These are phyloP conservation scores for Ajuga chamaepitys DNA, from an alignment of 257 asterid genomes.

Conservation along the genomic window DNA sequence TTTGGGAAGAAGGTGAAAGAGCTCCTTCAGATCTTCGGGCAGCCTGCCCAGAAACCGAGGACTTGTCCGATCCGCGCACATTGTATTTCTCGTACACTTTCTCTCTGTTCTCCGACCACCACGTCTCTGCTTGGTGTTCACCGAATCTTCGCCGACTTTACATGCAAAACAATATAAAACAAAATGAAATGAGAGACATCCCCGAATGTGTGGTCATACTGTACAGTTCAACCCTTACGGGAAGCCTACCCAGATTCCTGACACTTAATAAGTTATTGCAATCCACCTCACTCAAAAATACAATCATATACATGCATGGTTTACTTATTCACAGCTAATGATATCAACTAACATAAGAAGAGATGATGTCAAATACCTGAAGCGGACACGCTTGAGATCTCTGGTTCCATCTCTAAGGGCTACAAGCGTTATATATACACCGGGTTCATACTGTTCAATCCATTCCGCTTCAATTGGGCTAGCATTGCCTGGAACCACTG, in stretches of 20 bases:
- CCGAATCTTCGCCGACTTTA: slow-evolving; percentile 92
- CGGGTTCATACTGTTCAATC: slow-evolving; percentile 90
- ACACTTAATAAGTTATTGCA: too few species aligned
- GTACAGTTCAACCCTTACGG: neutral
- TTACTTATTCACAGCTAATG: neutral
- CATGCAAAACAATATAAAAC: neutral
- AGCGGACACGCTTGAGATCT: slow-evolving; percentile 96
- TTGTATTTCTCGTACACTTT: slow-evolving; percentile 79
- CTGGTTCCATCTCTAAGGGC: slow-evolving; percentile 89
- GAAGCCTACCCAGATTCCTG: neutral
- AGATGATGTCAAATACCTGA: slow-evolving; percentile 50
- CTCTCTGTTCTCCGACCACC: slow-evolving; percentile 99
- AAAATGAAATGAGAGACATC: neutral
- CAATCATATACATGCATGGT: neutral
- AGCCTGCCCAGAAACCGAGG: slow-evolving; percentile 64
- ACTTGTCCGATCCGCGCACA: slow-evolving; percentile 80
- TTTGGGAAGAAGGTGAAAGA: slow-evolving; percentile 65
- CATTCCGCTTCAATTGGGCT: slow-evolving; percentile 81
- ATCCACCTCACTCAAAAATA: too few species aligned
- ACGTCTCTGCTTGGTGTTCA: slow-evolving; percentile 96
- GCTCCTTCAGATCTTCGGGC: slow-evolving; percentile 73
- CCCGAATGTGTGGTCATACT: too few species aligned
- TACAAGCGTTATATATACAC: slow-evolving; percentile 84
- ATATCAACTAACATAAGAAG: neutral
- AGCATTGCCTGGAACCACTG: slow-evolving; percentile 37